Evolutionary conservation across 257 asterid species (phyloP).

Genomic region (Solanum chilense): DNA sequence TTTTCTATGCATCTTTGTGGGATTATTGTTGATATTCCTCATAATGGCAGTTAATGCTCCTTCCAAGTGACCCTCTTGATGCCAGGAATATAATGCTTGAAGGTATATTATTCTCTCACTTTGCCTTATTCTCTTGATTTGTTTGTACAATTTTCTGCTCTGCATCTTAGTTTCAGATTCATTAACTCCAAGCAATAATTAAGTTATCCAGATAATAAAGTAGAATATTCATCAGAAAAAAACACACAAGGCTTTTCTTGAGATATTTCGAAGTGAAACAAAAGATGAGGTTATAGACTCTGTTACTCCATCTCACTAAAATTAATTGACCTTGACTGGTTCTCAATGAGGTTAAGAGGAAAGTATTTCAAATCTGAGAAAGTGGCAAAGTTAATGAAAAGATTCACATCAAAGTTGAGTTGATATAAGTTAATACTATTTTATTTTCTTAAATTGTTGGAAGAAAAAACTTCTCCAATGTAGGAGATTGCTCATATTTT

Average conservation of each 20-base stretch:
- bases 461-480: background rate
- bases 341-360: background rate
- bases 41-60: slow-evolving; percentile 51
- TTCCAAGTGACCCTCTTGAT: slow-evolving; percentile 95
- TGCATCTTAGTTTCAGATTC: background rate
- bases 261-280: background rate
- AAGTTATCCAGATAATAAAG: background rate
- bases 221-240: background rate
- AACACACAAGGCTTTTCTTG: background rate
- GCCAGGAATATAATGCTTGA: slow-evolving; percentile 94
- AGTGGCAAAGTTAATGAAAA: background rate
- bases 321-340: background rate
- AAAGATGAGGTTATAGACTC: background rate
- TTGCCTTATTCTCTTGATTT: background rate
- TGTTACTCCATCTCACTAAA: background rate
- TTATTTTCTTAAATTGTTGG: background rate
- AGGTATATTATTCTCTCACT: slow-evolving; percentile 34
- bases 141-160: background rate
- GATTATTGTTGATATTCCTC: background rate
- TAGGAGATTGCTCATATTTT: background rate
- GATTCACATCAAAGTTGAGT: background rate
- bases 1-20: background rate
- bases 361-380: background rate
- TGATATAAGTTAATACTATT: background rate
- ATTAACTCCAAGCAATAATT: background rate